Conservation (phyloP, 2,329 filamentous ascomycete species). For the Pseudogymnoascus sp. region DNA sequence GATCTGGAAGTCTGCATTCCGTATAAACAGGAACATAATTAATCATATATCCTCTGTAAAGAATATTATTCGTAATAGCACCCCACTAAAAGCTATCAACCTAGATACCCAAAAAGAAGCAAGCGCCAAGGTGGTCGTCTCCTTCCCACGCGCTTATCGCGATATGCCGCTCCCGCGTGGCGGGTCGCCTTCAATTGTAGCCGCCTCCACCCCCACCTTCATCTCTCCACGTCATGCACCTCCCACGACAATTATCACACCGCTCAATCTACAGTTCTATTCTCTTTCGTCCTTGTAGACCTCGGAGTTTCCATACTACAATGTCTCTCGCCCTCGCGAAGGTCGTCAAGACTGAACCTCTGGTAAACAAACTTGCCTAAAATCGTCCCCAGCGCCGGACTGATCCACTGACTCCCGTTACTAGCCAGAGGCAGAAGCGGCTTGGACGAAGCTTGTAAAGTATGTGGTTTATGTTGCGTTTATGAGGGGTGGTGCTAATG, state of each 20-base stretch:
- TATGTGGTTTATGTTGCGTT: conserved; percentile 28
- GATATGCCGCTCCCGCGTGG: not conserved
- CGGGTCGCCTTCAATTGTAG: not conserved
- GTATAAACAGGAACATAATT: not conserved
- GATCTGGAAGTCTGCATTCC: not conserved
- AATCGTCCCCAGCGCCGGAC: not conserved
- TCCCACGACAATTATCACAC: not conserved
- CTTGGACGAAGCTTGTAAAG: conserved; percentile 56
- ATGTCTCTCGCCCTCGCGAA: conserved; percentile 41
- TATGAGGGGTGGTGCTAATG: not conserved
- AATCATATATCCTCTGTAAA: not conserved
- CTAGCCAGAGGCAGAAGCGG: conserved; percentile 38
- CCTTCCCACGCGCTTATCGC: not conserved
- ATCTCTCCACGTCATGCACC: not conserved
- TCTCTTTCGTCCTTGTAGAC: not conserved
- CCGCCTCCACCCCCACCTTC: not conserved
- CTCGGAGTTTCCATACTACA: not conserved
- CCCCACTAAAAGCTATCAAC: not conserved
- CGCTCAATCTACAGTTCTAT: not conserved
- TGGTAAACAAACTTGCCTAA: conserved; percentile 32
- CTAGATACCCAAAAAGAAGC: not conserved
- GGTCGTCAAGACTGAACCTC: conserved; percentile 37
- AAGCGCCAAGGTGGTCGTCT: not conserved
- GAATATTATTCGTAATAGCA: not conserved
- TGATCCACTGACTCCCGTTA: conserved; percentile 10